Conservation (phyloP, 2,329 filamentous ascomycete genomes). For the Beauveria medogensis region DNA sequence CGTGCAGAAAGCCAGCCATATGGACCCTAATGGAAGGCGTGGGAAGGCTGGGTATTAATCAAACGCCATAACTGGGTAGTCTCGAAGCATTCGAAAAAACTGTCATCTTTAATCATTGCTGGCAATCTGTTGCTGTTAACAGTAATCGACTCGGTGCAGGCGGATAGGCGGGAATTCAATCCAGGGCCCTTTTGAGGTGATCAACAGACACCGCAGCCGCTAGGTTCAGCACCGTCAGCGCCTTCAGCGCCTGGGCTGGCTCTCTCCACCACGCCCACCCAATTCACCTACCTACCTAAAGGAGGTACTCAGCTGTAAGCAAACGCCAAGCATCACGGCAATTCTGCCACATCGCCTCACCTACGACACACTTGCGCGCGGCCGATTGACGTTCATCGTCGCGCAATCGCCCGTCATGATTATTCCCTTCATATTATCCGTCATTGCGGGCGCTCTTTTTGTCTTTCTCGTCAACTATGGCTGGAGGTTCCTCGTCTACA, state of each 20-base stretch:
- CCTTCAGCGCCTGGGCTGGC: background rate
- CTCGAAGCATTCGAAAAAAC: too few relatives aligned
- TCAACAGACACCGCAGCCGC: background rate
- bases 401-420: constrained; percentile 1
- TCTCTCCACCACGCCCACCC: background rate
- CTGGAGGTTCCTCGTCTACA: constrained; percentile 16
- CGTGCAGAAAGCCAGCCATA: too few relatives aligned
- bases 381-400: background rate
- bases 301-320: background rate
- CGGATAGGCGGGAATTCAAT: too few relatives aligned
- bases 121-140: too few relatives aligned
- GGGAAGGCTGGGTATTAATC: too few relatives aligned
- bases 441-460: constrained; percentile 26
- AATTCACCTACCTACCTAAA: background rate
- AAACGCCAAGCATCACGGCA: background rate
- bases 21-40: too few relatives aligned
- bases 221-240: background rate
- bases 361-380: background rate
- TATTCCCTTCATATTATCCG: constrained; percentile 25
- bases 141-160: too few relatives aligned
- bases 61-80: too few relatives aligned
- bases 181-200: too few relatives aligned
- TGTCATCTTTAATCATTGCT: too few relatives aligned
- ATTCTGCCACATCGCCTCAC: constrained; percentile 4
- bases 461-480: constrained; percentile 23